A percentile compares a stretch with the other conserved stretches of the same genome.
These are phyloP conservation scores for Cladosporium sp. DNA, from an alignment of 2,329 filamentous ascomycete species.

Conservation along the genomic window DNA sequence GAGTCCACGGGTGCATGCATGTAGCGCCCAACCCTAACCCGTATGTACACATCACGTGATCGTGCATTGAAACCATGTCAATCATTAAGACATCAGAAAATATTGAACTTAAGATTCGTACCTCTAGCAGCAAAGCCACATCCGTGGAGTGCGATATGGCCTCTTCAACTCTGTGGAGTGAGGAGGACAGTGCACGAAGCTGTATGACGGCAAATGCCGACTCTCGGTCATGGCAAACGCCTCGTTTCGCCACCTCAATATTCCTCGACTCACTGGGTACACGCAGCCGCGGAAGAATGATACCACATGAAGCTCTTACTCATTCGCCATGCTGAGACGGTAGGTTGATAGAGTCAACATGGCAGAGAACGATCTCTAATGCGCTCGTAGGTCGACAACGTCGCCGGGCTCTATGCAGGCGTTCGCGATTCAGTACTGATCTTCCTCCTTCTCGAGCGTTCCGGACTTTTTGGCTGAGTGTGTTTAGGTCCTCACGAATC, in stretches of 20 bases:
- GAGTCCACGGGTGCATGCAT: no score
- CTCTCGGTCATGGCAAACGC: background rate
- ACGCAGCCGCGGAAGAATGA: background rate
- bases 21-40: background rate
- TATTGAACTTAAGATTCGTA: no score
- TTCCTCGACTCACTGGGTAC: background rate
- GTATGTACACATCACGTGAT: background rate
- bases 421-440: slow-evolving; percentile 78
- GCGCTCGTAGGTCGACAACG: slow-evolving; percentile 67
- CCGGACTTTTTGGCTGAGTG: background rate
- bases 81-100: no score
- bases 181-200: background rate
- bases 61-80: no score
- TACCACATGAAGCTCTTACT: slow-evolving; percentile 66
- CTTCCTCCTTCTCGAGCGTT: background rate
- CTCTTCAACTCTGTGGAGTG: background rate
- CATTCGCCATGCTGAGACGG: slow-evolving; percentile 53
- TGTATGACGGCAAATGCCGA: background rate
- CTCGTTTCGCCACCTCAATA: background rate
- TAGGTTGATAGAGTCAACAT: background rate
- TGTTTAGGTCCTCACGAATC: slow-evolving; percentile 44
- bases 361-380: slow-evolving; percentile 43
- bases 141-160: background rate
- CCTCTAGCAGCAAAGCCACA: no score
- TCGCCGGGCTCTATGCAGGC: slow-evolving; percentile 76